These are phyloP conservation scores for Paramecium biaurelia DNA, from an alignment of 73 alveolate species.

Conservation along the genomic window DNA sequence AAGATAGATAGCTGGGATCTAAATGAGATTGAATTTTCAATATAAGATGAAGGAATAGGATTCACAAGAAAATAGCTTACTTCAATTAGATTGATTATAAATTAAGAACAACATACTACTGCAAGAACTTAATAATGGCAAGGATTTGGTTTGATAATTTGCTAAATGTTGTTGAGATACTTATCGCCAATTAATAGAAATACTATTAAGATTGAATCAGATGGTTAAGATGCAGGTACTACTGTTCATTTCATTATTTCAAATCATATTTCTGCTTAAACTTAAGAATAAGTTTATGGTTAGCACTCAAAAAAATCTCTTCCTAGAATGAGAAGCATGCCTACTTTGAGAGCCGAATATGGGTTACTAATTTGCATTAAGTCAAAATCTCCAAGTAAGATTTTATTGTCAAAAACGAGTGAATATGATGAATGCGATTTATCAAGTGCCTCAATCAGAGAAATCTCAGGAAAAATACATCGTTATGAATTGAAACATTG, in stretches of 20 bases:
- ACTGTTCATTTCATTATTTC: not conserved
- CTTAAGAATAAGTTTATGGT: not conserved
- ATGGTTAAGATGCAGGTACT: constrained; percentile 11
- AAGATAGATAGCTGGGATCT: not conserved
- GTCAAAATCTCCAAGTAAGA: constrained; percentile 15
- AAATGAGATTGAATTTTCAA: constrained; percentile 29
- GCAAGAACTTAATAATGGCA: not conserved
- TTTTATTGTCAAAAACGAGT: not conserved
- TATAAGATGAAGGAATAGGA: constrained; percentile 56
- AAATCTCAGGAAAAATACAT: not conserved
- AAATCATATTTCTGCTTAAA: not conserved
- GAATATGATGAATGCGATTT: not conserved
- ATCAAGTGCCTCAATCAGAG: not conserved
- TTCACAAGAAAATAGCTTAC: not conserved
- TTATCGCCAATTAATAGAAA: constrained; percentile 1
- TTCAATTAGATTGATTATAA: not conserved
- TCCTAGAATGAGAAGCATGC: constrained; percentile 21
- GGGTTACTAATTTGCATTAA: not conserved
- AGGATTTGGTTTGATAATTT: constrained; percentile 62
- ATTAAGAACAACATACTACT: not conserved
- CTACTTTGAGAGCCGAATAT: constrained; percentile 24
- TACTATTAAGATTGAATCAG: not conserved
- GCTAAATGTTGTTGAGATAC: constrained; percentile 26
- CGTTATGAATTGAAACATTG: not conserved
- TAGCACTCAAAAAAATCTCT: not conserved